Conservation (phyloP, 202 grass and related monocot genomes). For the Hordeum pubiflorum region DNA sequence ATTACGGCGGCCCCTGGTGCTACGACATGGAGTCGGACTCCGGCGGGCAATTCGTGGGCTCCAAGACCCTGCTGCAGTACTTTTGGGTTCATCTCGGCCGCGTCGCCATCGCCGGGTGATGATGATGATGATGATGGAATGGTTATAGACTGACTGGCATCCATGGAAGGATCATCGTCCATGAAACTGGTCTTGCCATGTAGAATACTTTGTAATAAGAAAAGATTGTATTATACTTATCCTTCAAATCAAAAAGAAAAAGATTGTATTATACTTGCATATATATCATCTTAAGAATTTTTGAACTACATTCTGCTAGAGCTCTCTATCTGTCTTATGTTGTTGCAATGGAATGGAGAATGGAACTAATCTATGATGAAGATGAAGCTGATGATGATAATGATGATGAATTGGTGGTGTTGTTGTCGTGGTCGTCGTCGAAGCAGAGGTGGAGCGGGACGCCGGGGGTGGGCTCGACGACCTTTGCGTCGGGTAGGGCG, state of each 20-base stretch:
- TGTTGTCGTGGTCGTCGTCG: neutral
- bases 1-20: neutral
- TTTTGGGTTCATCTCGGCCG: neutral
- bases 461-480: slow-evolving; percentile 62
- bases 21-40: neutral
- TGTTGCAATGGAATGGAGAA: neutral
- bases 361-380: neutral
- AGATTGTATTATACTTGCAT: no score
- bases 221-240: no score
- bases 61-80: neutral
- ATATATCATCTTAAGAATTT: no score
- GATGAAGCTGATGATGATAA: neutral
- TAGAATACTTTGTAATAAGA: no score
- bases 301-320: no score
- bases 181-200: no score
- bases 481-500: slow-evolving; percentile 47
- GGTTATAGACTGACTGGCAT: neutral
- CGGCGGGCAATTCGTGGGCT: neutral
- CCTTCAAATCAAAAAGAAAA: no score
- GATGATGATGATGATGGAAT: neutral
- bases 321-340: neutral
- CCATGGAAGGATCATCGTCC: no score
- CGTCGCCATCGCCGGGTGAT: neutral
- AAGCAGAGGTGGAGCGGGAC: slow-evolving; percentile 41
- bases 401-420: neutral